Evolutionary conservation across 2,329 filamentous ascomycete species (phyloP), one percentile per base, ranked within the genome.

Genomic region (Talaromyces sp.): DNA sequence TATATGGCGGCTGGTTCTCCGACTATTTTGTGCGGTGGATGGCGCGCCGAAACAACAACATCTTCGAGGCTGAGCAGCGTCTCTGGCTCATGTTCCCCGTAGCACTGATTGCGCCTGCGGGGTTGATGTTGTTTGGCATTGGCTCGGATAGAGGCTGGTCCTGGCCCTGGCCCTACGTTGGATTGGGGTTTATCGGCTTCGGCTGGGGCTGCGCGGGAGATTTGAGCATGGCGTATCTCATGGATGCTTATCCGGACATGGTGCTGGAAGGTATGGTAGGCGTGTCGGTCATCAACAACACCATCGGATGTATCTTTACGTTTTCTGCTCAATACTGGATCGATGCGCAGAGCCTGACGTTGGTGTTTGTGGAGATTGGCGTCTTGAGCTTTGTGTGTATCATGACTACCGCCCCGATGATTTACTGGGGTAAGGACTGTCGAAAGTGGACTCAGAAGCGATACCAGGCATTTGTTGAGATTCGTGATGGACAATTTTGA

Each of bases 131-230:
- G 2, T 39, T 39, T 13, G 37, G 37, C 14, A 39, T 39, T 16
- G 37, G 37, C 14, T 39, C 37, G 2, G 37, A 39, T 13, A 39
- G 14, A 16, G 37, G 37, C 37, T 39, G 37, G 37, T 39, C 37
- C 13, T 39, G 37, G 37, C 37, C 37, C 10, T 39, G 37, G 37
- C 16, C 41, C 16, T 43, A 43, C 41, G 41, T 43, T 43, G 41
- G 41, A 2, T 19, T n/a, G 16, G 41, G 41, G 7, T 43, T 43
- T 9, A 16, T n/a, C 16, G 14, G 41, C 1, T 43, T 19, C 16
- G 84, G 84, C 1, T 87, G 84, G 72, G 84, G 85, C 9, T 86
- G 84, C 60, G 83, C 83, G 2, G 85, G 85, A 7, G 85, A 86
- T 72, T 70, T 87, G 64, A 78, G 80, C 61, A 80, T 84, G 77